These are phyloP conservation scores for Emmonsiellopsis sp. DNA, from an alignment of 2,329 filamentous ascomycete species.

Conservation along the genomic window DNA sequence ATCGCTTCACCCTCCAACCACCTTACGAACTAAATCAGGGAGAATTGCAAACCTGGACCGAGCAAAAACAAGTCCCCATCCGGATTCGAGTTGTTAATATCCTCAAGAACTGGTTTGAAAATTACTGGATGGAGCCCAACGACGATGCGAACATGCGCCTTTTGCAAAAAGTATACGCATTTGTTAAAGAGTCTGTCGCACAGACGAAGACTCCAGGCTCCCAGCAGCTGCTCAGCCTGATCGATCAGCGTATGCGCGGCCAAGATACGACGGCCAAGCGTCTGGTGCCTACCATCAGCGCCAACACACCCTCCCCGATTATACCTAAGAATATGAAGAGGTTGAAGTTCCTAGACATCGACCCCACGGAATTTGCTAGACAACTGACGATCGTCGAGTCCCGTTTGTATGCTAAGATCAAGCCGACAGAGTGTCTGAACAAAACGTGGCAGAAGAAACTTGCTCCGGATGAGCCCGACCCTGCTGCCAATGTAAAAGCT, in stretches of 20 bases:
- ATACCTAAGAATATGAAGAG: slow-evolving; percentile 99
- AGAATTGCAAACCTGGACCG: slow-evolving; percentile 81
- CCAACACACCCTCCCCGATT: slow-evolving; percentile 75
- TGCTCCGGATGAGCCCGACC: slow-evolving; percentile 55
- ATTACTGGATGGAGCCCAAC: slow-evolving; percentile 95
- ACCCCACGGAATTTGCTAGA: slow-evolving; percentile 90
- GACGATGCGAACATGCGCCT: slow-evolving; percentile 77
- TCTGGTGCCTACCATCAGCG: slow-evolving; percentile 76
- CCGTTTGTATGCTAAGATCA: slow-evolving; percentile 87
- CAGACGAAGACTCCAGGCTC: slow-evolving; percentile 89
- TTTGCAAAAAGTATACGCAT: slow-evolving; percentile 79
- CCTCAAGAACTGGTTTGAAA: slow-evolving; percentile 95
- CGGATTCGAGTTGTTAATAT: slow-evolving; percentile 96
- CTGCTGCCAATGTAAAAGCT: slow-evolving; percentile 86
- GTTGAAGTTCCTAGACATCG: slow-evolving; percentile 95
- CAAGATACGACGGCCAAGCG: slow-evolving; percentile 80
- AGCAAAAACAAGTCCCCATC: slow-evolving; percentile 92
- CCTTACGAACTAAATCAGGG: slow-evolving; percentile 65
- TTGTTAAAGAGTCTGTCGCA: slow-evolving; percentile 84
- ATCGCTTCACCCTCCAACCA: slow-evolving; percentile 85
- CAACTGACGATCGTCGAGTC: slow-evolving; percentile 97
- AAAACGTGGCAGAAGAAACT: slow-evolving; percentile 99
- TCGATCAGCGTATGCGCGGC: slow-evolving; percentile 80
- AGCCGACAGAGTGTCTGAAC: slow-evolving; percentile 89
- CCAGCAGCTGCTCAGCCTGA: slow-evolving; percentile 68